These are phyloP conservation scores for Quercus phellos DNA, from an alignment of 331 rosid species.

Conservation along the genomic window DNA sequence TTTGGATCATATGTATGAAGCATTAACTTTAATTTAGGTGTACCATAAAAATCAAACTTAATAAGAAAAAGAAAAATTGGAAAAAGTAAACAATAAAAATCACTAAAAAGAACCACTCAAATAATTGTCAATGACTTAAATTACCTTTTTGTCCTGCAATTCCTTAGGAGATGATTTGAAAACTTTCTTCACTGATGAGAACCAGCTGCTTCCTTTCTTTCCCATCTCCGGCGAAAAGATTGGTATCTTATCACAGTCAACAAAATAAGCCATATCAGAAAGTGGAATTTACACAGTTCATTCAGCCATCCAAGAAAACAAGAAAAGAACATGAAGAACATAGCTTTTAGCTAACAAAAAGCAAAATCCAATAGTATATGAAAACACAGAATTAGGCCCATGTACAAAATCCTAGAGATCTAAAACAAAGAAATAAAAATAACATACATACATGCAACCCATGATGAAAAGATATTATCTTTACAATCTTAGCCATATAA, in stretches of 20 bases:
- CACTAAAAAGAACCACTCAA: not conserved
- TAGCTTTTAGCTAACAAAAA: not conserved
- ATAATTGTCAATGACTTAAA: not conserved
- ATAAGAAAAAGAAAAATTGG: not conserved
- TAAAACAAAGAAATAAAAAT: not conserved
- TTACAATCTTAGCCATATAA: no score
- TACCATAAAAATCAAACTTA: not conserved
- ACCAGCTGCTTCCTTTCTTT: conserved; percentile 84
- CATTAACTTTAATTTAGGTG: not conserved
- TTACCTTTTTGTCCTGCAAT: conserved; percentile 52
- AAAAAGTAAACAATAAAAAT: not conserved
- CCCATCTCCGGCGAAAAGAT: conserved; percentile 53
- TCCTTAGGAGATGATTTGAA: conserved; percentile 67
- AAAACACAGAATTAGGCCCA: not conserved
- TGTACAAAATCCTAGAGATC: not conserved
- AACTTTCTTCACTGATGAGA: conserved; percentile 83
- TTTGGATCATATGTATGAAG: not conserved
- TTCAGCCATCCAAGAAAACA: not conserved
- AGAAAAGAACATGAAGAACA: not conserved
- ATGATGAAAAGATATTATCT: no score
- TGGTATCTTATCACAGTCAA: conserved; percentile 17
- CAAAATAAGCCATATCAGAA: conserved; percentile 20
- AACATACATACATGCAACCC: not conserved
- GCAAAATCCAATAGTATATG: not conserved
- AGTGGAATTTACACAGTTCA: not conserved